Percentiles rank a stretch among this genome's conserved stretches.
Evolutionary conservation across 805 yeast species (phyloP).

Genomic region (Candida schatavii): DNA sequence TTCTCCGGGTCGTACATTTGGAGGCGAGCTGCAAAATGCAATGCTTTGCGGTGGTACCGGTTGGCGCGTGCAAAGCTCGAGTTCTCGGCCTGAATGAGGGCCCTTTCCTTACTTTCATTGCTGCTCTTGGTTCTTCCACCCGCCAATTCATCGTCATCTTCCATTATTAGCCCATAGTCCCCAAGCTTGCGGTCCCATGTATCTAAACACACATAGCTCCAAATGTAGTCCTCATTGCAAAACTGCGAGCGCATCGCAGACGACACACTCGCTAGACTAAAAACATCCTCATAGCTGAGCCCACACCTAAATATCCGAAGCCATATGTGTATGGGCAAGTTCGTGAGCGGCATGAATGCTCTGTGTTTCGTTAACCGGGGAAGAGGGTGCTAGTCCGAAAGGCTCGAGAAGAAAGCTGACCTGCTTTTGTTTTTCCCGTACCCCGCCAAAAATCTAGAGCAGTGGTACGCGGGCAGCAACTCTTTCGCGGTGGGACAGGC

Average conservation of each 20-base stretch:
- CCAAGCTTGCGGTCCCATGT: conserved; percentile 6
- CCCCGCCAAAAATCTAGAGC: conserved; percentile 9
- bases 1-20: conserved; percentile 5
- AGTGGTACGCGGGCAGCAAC: too few species aligned
- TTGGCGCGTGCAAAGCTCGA: not conserved
- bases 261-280: conserved; percentile 7
- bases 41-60: not conserved
- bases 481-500: too few species aligned
- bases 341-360: conserved; percentile 4
- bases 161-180: conserved; percentile 7
- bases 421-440: conserved; percentile 4
- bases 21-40: not conserved
- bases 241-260: conserved; percentile 5
- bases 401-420: not conserved
- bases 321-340: conserved; percentile 18
- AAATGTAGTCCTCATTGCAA: conserved; percentile 11
- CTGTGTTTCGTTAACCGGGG: too few species aligned
- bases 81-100: not conserved
- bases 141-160: not conserved
- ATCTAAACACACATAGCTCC: conserved; percentile 10
- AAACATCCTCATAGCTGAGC: conserved; percentile 10
- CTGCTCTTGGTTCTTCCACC: too few species aligned
- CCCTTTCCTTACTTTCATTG: too few species aligned
- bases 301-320: conserved; percentile 10
- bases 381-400: not conserved